Conservation (phyloP, 768 basidiomycete genomes). For the Lentinus tigrinus region DNA sequence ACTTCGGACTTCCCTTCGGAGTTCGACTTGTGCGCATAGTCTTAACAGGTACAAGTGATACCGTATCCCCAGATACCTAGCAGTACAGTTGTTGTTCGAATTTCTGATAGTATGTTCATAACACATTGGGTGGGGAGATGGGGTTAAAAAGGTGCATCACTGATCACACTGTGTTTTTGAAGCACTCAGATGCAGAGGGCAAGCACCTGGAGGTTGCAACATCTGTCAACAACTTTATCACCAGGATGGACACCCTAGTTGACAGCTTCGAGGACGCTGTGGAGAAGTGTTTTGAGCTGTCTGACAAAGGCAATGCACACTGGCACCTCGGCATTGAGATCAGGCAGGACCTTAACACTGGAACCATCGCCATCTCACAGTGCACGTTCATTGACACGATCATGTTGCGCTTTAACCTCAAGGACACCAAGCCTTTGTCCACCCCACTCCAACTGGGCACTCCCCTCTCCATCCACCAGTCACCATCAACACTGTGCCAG, state of each 20-base stretch:
- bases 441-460: slow-evolving; percentile 18
- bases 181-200: no score
- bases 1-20: no score
- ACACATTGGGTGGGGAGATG: no score
- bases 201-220: no score
- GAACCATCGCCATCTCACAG: slow-evolving; percentile 33
- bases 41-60: no score
- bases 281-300: slow-evolving; percentile 1
- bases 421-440: slow-evolving; percentile 24
- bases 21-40: no score
- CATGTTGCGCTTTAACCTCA: slow-evolving; percentile 25
- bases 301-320: slow-evolving; percentile 17
- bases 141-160: no score
- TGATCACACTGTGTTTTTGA: no score
- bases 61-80: no score
- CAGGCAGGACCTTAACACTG: slow-evolving; percentile 2
- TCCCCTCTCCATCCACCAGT: background rate
- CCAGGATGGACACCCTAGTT: background rate
- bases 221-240: background rate
- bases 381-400: slow-evolving; percentile 32
- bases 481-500: background rate
- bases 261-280: background rate
- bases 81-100: no score
- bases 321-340: slow-evolving; percentile 23
- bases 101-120: no score